phyloP scores from a whole-genome alignment of 73 alveolate species.

The Paramecium pentaurelia region DNA sequence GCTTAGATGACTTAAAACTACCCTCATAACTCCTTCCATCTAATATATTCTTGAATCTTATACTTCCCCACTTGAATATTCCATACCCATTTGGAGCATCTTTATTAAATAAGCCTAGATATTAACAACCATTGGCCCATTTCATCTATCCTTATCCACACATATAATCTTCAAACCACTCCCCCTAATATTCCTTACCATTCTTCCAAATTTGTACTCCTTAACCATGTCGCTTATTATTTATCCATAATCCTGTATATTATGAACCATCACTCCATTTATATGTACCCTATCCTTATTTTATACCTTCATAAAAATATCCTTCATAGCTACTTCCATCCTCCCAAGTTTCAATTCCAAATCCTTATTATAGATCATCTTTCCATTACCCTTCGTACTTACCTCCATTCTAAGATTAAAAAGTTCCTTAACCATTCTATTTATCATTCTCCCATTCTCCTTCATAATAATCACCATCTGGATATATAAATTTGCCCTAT shows the following conservation, averaged over 20 bases:
- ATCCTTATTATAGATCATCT: slow-evolving; percentile 76
- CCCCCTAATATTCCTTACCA: slow-evolving; percentile 62
- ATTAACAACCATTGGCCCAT: background rate
- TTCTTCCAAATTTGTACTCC: slow-evolving; percentile 24
- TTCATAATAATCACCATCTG: slow-evolving; percentile 69
- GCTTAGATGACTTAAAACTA: background rate
- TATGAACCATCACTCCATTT: slow-evolving; percentile 22
- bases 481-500: slow-evolving; percentile 65
- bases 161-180: slow-evolving; percentile 61
- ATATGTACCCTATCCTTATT: slow-evolving; percentile 58
- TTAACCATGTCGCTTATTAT: slow-evolving; percentile 58
- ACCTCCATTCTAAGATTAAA: slow-evolving; percentile 73
- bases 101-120: background rate
- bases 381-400: slow-evolving; percentile 66
- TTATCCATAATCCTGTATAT: slow-evolving; percentile 42
- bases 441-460: slow-evolving; percentile 67
- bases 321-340: slow-evolving; percentile 59
- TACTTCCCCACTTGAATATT: slow-evolving; percentile 9
- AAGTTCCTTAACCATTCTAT: slow-evolving; percentile 65
- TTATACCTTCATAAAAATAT: slow-evolving; percentile 33
- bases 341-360: slow-evolving; percentile 80
- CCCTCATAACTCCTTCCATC: slow-evolving; percentile 34
- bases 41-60: background rate
- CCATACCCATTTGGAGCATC: slow-evolving; percentile 23
- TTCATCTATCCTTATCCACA: slow-evolving; percentile 49